Evolutionary conservation across 2,329 filamentous ascomycete species (phyloP).

Genomic region (Geoglossum cookeanum): DNA sequence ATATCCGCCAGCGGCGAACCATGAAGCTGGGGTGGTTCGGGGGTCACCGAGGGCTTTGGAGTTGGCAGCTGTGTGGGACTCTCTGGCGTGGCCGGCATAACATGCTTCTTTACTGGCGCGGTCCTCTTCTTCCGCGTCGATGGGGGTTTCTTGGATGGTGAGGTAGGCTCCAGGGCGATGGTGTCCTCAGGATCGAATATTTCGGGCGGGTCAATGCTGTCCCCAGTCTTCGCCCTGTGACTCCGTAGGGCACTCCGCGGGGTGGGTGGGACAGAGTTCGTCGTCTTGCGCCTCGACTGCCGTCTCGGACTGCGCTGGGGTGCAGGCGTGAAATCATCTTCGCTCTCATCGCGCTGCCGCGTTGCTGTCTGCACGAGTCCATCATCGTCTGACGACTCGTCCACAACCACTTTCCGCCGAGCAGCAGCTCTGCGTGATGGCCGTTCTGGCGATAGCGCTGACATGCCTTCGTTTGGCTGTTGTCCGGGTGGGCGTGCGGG

Average conservation of each 20-base stretch:
- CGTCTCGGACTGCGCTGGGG: conserved; percentile 38
- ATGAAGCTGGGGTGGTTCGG: conserved; percentile 20
- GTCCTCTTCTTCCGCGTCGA: conserved; percentile 53
- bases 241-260: conserved; percentile 21
- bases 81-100: neutral
- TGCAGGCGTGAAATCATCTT: conserved; percentile 66
- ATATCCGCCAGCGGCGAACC: conserved; percentile 52
- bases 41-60: conserved; percentile 28
- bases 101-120: conserved; percentile 14
- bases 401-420: conserved; percentile 54
- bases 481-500: neutral
- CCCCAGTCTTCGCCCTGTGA: conserved; percentile 27
- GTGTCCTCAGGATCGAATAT: conserved; percentile 38
- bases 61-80: neutral
- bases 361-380: conserved; percentile 39
- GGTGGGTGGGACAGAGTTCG: conserved; percentile 28
- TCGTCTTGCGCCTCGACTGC: conserved; percentile 34
- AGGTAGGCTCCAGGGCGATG: conserved; percentile 28
- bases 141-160: conserved; percentile 32
- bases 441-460: conserved; percentile 26
- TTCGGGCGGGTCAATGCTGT: conserved; percentile 40
- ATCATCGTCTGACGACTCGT: conserved; percentile 61
- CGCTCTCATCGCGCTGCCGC: conserved; percentile 40
- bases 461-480: conserved; percentile 15
- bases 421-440: conserved; percentile 40